Percentiles rank a stretch among this genome's conserved stretches.
phyloP scores from a whole-genome alignment of 2,329 filamentous ascomycete genomes.

The Colletotrichum orchidophilum region DNA sequence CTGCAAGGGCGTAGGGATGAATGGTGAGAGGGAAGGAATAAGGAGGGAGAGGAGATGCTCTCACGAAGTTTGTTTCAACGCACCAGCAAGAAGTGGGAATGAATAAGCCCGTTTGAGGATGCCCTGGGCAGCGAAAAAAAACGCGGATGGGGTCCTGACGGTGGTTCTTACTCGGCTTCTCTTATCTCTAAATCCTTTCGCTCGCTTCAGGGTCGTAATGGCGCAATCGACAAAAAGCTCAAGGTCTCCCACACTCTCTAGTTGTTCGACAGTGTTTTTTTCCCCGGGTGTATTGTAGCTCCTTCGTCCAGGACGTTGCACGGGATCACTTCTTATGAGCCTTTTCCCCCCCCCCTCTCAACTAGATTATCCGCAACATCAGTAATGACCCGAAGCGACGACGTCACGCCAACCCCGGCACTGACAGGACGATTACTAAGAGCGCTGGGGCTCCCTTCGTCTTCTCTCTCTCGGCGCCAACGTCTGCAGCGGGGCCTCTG shows the following conservation, averaged over 20 bases:
- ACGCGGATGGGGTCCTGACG: background rate
- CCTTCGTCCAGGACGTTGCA: background rate
- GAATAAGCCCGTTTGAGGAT: background rate
- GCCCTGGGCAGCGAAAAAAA: background rate
- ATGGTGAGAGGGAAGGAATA: background rate
- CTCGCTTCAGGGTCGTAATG: background rate
- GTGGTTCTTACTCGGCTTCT: background rate
- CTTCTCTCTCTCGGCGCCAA: background rate
- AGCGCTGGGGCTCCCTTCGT: conserved; percentile 34
- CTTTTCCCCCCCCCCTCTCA: background rate
- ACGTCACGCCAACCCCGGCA: conserved; percentile 32
- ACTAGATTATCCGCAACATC: conserved; percentile 3
- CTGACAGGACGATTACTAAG: conserved; percentile 47
- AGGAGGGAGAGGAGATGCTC: conserved; percentile 11
- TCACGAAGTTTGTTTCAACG: conserved; percentile 29
- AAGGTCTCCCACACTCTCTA: background rate
- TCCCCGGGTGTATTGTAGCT: background rate
- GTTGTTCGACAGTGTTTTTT: background rate
- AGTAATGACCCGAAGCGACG: conserved; percentile 19
- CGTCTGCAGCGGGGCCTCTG: conserved; percentile 19
- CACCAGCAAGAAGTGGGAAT: conserved; percentile 11
- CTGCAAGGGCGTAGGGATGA: background rate
- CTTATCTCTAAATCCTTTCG: background rate
- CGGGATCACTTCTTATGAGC: background rate
- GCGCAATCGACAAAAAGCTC: background rate